A percentile compares a stretch with the other conserved stretches of the same genome.
Evolutionary conservation across 257 asterid species (phyloP).

Genomic region (Nicotiana obtusifolia): DNA sequence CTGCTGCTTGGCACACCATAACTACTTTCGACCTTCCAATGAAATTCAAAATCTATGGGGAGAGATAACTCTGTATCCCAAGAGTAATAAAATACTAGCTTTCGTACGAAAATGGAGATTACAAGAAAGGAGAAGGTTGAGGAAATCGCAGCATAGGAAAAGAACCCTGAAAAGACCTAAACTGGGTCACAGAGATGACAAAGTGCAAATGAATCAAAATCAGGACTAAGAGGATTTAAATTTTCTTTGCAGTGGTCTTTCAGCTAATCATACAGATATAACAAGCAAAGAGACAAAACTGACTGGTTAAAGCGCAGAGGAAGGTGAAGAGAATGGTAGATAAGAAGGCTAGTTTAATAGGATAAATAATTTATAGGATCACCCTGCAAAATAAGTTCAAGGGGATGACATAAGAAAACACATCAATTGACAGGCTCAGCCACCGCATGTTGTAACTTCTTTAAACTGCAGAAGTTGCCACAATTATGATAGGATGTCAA

Average conservation of each 20-base stretch:
- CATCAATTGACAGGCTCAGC: conserved; percentile 55
- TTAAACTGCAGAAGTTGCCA: neutral
- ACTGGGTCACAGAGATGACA: conserved; percentile 8
- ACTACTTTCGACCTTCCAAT: conserved; percentile 47
- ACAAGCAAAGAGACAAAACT: conserved; percentile 39
- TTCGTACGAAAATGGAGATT: neutral
- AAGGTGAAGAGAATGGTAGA: conserved; percentile 5
- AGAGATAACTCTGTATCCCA: conserved; percentile 13
- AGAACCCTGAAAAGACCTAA: neutral
- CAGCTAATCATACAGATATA: conserved; percentile 44
- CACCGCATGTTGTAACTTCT: conserved; percentile 43
- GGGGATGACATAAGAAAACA: conserved; percentile 44
- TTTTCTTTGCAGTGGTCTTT: neutral
- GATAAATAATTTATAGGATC: conserved; percentile 47
- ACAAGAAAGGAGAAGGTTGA: conserved; percentile 8
- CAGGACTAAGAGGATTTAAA: neutral
- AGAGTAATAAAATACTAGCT: conserved; percentile 7
- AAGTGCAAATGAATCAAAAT: neutral
- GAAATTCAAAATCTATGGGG: conserved; percentile 24
- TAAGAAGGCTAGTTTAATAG: conserved; percentile 10
- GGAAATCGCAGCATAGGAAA: neutral
- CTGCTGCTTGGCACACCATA: conserved; percentile 93
- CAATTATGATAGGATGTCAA: neutral
- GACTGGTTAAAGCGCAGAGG: conserved; percentile 55
- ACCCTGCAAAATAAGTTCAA: conserved; percentile 76